Evolutionary conservation across 2,329 filamentous ascomycete genomes (phyloP).

Genomic region (Endoconidiophora laricicola): DNA sequence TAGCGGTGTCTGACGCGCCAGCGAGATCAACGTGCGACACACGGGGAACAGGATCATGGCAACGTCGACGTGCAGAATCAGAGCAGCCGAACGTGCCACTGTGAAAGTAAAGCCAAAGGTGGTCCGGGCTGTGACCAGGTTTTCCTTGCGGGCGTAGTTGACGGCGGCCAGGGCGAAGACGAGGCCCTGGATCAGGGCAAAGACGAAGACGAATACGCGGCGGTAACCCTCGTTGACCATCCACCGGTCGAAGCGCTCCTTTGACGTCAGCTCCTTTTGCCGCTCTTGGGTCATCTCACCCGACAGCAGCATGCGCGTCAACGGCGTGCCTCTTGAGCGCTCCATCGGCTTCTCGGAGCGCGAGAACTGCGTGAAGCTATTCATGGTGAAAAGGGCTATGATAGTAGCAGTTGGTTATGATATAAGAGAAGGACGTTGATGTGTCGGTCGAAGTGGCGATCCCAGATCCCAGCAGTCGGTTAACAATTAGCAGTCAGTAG

Average conservation of each 20-base stretch:
- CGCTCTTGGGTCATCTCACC: slow-evolving; percentile 65
- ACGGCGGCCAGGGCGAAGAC: slow-evolving; percentile 68
- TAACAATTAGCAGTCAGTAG: neutral
- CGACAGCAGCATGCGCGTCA: slow-evolving; percentile 68
- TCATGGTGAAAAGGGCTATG: neutral
- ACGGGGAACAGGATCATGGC: slow-evolving; percentile 67
- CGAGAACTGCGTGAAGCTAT: slow-evolving; percentile 9
- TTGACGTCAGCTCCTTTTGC: slow-evolving; percentile 48
- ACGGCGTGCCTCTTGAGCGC: slow-evolving; percentile 64
- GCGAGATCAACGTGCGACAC: slow-evolving; percentile 68
- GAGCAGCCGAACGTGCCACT: slow-evolving; percentile 57
- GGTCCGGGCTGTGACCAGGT: slow-evolving; percentile 44
- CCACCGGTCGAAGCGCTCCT: slow-evolving; percentile 67
- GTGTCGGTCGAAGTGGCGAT: slow-evolving; percentile 1
- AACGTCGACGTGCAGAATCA: slow-evolving; percentile 69
- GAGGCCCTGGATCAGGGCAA: slow-evolving; percentile 55
- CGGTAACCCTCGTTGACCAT: slow-evolving; percentile 81
- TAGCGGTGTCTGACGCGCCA: slow-evolving; percentile 62
- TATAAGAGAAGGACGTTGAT: neutral
- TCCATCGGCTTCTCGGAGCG: slow-evolving; percentile 30
- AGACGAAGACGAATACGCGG: slow-evolving; percentile 61
- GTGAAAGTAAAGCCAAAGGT: slow-evolving; percentile 62
- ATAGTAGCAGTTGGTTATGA: neutral
- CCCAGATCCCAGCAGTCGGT: slow-evolving; percentile 2
- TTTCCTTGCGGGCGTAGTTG: slow-evolving; percentile 66